These are phyloP conservation scores for Phytophthora pistaciae DNA, from an alignment of 352 stramenopile species.

Conservation along the genomic window DNA sequence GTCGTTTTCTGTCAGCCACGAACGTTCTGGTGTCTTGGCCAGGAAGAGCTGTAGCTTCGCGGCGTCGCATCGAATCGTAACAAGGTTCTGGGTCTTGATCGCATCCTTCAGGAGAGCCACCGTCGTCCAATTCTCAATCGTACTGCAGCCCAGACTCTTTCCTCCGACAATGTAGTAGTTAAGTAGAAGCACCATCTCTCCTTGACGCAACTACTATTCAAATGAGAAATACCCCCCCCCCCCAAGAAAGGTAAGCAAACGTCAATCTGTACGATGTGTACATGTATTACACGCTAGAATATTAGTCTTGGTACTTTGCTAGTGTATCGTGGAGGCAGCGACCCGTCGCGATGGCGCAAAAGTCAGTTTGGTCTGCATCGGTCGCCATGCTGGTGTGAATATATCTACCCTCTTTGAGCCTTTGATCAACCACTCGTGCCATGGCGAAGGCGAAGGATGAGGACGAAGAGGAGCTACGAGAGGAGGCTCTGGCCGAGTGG, in stretches of 20 bases:
- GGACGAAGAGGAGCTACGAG: conserved; percentile 61
- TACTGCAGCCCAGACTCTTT: not conserved
- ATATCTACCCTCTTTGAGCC: not conserved
- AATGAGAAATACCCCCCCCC: too few species aligned
- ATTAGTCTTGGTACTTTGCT: too few species aligned
- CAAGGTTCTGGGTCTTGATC: not conserved
- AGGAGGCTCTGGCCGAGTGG: conserved; percentile 83
- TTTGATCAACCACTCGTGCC: not conserved
- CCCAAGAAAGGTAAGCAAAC: too few species aligned
- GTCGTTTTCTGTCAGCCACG: not conserved
- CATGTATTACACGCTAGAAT: too few species aligned
- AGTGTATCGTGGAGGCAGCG: not conserved
- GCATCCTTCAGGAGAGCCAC: not conserved
- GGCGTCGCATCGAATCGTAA: not conserved
- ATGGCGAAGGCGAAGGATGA: conserved; percentile 18
- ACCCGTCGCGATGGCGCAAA: not conserved
- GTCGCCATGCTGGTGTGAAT: not conserved
- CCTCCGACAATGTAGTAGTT: not conserved
- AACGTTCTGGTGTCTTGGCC: not conserved
- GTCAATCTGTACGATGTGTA: too few species aligned
- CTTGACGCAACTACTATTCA: too few species aligned
- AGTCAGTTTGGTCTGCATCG: not conserved
- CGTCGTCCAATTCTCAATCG: not conserved
- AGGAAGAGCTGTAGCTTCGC: not conserved
- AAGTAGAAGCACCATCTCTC: not conserved